Conservation (phyloP, 202 grass and related monocot genomes). For the Panicum virgatum region DNA sequence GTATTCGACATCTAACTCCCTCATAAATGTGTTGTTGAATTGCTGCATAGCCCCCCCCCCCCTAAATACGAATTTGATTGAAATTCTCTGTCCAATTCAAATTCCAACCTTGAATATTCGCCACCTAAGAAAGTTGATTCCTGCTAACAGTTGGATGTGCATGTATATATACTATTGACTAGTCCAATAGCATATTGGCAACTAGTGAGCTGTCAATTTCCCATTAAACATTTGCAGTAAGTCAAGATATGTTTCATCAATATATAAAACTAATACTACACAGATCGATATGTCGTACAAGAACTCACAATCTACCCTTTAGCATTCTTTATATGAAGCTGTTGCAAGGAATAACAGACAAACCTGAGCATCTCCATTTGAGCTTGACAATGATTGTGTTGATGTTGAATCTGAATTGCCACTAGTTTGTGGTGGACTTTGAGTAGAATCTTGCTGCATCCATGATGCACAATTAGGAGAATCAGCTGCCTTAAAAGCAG, state of each 20-base stretch:
- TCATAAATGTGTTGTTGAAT: not conserved
- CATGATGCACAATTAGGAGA: slow-evolving; percentile 74
- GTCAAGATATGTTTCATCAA: not conserved
- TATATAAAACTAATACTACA: slow-evolving; percentile 1
- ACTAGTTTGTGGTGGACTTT: slow-evolving; percentile 83
- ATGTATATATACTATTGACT: not conserved
- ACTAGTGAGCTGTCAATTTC: not conserved
- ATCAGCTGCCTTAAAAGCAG: slow-evolving; percentile 39
- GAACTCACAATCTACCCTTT: slow-evolving; percentile 1
- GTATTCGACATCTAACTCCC: not conserved
- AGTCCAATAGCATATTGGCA: not conserved
- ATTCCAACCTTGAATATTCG: not conserved
- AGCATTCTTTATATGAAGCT: slow-evolving; percentile 17
- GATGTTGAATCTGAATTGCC: slow-evolving; percentile 97
- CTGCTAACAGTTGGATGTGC: not conserved
- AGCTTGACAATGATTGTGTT: slow-evolving; percentile 84
- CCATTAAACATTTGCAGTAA: not conserved
- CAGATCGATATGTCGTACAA: not conserved
- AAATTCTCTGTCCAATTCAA: not conserved
- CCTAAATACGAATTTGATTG: no score
- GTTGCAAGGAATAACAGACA: slow-evolving; percentile 38
- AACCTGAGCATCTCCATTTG: slow-evolving; percentile 90
- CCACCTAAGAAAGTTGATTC: not conserved
- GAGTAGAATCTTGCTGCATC: slow-evolving; percentile 63
- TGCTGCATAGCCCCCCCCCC: no score